Conservation (phyloP, 1,284 basidiomycete species). For the Ustilago curta region DNA sequence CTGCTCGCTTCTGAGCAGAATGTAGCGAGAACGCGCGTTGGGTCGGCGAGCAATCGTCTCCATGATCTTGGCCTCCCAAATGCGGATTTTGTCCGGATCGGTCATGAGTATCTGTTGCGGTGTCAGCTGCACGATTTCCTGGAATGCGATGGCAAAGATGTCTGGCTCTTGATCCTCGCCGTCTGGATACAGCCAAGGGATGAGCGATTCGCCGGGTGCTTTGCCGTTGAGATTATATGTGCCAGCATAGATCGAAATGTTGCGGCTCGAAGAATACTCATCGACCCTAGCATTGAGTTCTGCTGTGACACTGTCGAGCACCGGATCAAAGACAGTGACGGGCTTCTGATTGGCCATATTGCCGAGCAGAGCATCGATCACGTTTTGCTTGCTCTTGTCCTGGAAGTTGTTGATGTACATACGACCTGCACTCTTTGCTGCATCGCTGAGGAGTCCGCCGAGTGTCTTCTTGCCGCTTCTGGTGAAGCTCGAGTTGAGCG, state of each 20-base stretch:
- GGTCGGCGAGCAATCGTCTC: constrained; percentile 80
- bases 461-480: constrained; percentile 88
- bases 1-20: constrained; percentile 91
- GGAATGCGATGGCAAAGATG: constrained; percentile 76
- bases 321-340: constrained; percentile 92
- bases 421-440: constrained; percentile 81
- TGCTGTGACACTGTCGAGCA: constrained; percentile 86
- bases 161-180: constrained; percentile 68
- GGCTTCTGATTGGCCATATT: constrained; percentile 87
- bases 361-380: constrained; percentile 95
- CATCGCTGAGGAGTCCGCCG: constrained; percentile 79
- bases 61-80: constrained; percentile 86
- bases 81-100: constrained; percentile 83
- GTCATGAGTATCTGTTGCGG: constrained; percentile 93
- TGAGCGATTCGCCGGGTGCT: constrained; percentile 81
- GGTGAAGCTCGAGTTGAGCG: constrained; percentile 95
- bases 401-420: constrained; percentile 99
- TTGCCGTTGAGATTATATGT: constrained; percentile 97
- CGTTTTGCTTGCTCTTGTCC: constrained; percentile 91
- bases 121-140: constrained; percentile 96
- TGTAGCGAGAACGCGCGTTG: constrained; percentile 79
- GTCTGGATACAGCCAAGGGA: constrained; percentile 88
- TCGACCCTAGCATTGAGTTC: constrained; percentile 72
- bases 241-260: constrained; percentile 83
- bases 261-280: constrained; percentile 85